Evolutionary conservation across 768 basidiomycete genomes (phyloP).

Genomic region (Pulveroboletus sp.): DNA sequence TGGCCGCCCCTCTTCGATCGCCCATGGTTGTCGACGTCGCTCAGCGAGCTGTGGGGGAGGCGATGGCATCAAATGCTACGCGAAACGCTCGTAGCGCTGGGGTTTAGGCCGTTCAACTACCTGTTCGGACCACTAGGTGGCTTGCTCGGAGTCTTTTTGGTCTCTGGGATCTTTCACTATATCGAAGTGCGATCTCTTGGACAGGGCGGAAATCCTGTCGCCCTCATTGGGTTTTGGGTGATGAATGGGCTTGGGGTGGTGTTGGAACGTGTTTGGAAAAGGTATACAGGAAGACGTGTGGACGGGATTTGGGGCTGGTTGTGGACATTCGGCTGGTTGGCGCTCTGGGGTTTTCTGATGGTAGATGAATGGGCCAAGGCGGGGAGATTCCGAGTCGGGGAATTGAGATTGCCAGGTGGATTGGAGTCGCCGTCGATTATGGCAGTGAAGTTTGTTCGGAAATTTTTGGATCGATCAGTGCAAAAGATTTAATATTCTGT

Average conservation of each 20-base stretch:
- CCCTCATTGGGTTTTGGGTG: slow-evolving; percentile 50
- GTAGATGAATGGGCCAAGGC: slow-evolving; percentile 37
- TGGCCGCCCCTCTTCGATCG: slow-evolving; percentile 63
- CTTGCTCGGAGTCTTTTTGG: slow-evolving; percentile 54
- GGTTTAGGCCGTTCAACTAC: slow-evolving; percentile 40
- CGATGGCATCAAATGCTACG: slow-evolving; percentile 71
- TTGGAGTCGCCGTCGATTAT: slow-evolving; percentile 7
- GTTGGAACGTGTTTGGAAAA: slow-evolving; percentile 47
- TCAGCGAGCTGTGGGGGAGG: slow-evolving; percentile 57
- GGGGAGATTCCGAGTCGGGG: slow-evolving; percentile 10
- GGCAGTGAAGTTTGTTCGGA: slow-evolving; percentile 25
- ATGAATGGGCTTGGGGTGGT: slow-evolving; percentile 51
- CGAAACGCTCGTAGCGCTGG: slow-evolving; percentile 48
- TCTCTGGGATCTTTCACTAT: slow-evolving; percentile 60
- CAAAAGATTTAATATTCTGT: no score
- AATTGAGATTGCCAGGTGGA: slow-evolving; percentile 8
- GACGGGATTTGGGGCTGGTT: slow-evolving; percentile 45
- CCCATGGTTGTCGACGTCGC: slow-evolving; percentile 55
- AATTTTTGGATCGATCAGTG: neutral
- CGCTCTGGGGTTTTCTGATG: slow-evolving; percentile 46
- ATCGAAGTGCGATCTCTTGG: slow-evolving; percentile 56
- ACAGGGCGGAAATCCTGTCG: slow-evolving; percentile 42
- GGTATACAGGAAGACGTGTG: slow-evolving; percentile 40
- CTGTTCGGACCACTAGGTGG: slow-evolving; percentile 48
- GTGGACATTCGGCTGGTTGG: slow-evolving; percentile 53